phyloP scores from a whole-genome alignment of 768 basidiomycete genomes.

The Psilocybe subaeruginosa region DNA sequence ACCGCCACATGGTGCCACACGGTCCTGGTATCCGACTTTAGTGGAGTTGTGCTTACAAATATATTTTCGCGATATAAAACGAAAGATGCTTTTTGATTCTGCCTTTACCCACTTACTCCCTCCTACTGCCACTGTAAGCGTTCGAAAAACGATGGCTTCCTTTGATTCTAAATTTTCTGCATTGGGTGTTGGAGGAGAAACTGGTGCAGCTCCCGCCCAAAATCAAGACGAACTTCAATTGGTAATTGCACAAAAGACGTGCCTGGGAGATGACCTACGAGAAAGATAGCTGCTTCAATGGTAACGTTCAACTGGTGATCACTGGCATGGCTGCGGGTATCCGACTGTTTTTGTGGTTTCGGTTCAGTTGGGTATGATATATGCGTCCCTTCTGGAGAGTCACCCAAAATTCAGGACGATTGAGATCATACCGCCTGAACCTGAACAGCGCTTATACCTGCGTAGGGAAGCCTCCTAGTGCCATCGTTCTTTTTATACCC shows the following conservation, averaged over 20 bases:
- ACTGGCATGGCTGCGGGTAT: conserved; percentile 94
- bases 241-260: conserved; percentile 40
- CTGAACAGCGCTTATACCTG: conserved; percentile 98
- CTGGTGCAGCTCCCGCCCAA: conserved; percentile 16
- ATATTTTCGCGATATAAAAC: background rate
- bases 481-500: conserved; percentile 49
- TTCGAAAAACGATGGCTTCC: conserved; percentile 12
- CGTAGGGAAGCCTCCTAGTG: conserved; percentile 94
- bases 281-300: conserved; percentile 43
- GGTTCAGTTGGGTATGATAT: conserved; percentile 22
- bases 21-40: background rate
- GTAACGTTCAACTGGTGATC: conserved; percentile 76
- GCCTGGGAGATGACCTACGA: conserved; percentile 33
- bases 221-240: conserved; percentile 49
- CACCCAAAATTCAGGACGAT: conserved; percentile 52
- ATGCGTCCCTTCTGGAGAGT: conserved; percentile 18
- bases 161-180: conserved; percentile 25
- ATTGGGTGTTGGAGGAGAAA: conserved; percentile 29
- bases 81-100: background rate
- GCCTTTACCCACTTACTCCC: conserved; percentile 8
- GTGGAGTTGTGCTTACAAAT: background rate
- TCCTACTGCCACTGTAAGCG: background rate
- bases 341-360: conserved; percentile 41
- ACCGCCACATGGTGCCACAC: background rate
- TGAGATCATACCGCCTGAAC: conserved; percentile 99